Conservation (phyloP, 192 early-diverging fungal genomes). For the Coemansia sp. region DNA sequence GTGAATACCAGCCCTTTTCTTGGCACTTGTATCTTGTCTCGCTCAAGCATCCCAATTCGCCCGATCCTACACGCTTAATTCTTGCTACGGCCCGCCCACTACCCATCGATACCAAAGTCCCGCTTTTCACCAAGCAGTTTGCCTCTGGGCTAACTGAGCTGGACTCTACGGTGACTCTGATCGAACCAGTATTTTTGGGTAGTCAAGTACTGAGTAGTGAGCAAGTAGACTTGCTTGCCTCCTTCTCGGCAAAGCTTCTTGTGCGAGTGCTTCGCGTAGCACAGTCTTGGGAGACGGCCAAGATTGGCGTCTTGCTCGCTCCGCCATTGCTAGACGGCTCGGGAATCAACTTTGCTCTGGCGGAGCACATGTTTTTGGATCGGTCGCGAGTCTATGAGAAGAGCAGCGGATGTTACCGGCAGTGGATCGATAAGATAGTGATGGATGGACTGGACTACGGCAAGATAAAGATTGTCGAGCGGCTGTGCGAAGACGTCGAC, state of each 20-base stretch:
- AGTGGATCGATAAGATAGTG: constrained; percentile 10
- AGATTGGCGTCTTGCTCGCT: constrained; percentile 58
- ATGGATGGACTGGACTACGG: constrained; percentile 47
- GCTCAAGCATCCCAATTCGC: constrained; percentile 24
- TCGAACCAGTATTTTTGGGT: constrained; percentile 19
- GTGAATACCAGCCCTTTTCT: constrained; percentile 8
- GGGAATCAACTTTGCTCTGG: constrained; percentile 32
- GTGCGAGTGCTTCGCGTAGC: constrained; percentile 50
- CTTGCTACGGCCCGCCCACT: constrained; percentile 22
- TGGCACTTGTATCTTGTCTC: constrained; percentile 33
- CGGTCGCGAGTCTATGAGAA: constrained; percentile 7
- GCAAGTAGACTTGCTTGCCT: constrained; percentile 46
- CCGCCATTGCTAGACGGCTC: constrained; percentile 42
- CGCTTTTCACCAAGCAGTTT: constrained; percentile 34
- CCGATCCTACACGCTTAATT: background rate
- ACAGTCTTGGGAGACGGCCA: constrained; percentile 52
- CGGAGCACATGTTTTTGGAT: constrained; percentile 16
- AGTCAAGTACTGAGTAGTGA: constrained; percentile 26
- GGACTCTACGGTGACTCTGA: constrained; percentile 6
- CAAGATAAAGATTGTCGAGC: constrained; percentile 29
- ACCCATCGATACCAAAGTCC: constrained; percentile 24
- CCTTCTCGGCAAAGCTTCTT: constrained; percentile 58
- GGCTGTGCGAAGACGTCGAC: constrained; percentile 24
- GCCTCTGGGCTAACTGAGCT: background rate
- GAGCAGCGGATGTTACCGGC: background rate